Evolutionary conservation across 2,329 filamentous ascomycete species (phyloP).

Genomic region (Laburnicola sp.): DNA sequence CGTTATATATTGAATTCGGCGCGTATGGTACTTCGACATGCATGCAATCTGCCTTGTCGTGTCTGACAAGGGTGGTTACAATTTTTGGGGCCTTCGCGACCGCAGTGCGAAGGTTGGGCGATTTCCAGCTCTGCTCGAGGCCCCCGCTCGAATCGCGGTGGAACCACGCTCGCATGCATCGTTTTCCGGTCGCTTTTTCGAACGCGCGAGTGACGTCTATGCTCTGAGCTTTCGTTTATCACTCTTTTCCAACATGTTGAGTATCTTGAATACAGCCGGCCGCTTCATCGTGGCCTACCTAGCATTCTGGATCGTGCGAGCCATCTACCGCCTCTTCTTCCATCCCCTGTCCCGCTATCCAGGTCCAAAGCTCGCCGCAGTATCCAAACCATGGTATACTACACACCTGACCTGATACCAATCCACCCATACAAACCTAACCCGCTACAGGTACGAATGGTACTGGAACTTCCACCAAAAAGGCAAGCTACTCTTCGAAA

Average conservation of each 20-base stretch:
- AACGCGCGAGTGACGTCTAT: too few species aligned
- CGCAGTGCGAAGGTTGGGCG: too few species aligned
- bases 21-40: too few species aligned
- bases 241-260: not conserved
- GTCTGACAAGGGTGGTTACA: too few species aligned
- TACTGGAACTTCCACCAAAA: slow-evolving; percentile 17
- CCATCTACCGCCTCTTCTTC: slow-evolving; percentile 8
- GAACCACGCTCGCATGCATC: too few species aligned
- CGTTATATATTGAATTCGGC: too few species aligned
- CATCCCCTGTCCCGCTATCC: slow-evolving; percentile 14
- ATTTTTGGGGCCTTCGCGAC: too few species aligned
- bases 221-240: not conserved
- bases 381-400: slow-evolving; percentile 10
- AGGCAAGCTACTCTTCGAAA: slow-evolving; percentile 16
- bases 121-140: too few species aligned
- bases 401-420: not conserved
- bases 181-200: too few species aligned
- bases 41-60: too few species aligned
- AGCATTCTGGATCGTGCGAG: slow-evolving; percentile 11
- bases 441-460: slow-evolving; percentile 14
- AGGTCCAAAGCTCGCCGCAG: slow-evolving; percentile 7
- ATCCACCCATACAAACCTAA: too few species aligned
- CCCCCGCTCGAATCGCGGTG: too few species aligned
- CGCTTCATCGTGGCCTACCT: slow-evolving; percentile 1
- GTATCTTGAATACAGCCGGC: not conserved